These are phyloP conservation scores for Termitomyces sp. DNA, from an alignment of 768 basidiomycete genomes.

Conservation along the genomic window DNA sequence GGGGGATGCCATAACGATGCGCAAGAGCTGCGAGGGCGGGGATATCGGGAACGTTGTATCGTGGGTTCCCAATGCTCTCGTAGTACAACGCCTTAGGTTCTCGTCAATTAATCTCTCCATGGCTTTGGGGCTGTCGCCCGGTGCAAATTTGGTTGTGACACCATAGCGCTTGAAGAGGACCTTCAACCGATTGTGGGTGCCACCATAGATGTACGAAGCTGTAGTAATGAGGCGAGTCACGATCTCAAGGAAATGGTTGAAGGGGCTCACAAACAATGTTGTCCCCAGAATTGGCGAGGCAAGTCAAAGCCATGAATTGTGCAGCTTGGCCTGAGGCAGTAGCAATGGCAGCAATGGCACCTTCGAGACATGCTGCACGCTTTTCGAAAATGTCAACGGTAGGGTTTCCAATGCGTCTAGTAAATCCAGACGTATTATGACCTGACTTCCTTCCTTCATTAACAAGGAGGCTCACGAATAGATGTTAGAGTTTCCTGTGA, in stretches of 20 bases:
- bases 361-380: slow-evolving; percentile 61
- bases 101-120: slow-evolving; percentile 53
- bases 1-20: slow-evolving; percentile 52
- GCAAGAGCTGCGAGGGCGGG: slow-evolving; percentile 61
- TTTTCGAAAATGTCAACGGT: slow-evolving; percentile 56
- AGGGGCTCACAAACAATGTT: slow-evolving; percentile 58
- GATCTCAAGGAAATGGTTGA: not conserved
- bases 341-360: slow-evolving; percentile 58
- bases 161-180: slow-evolving; percentile 39
- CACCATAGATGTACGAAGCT: slow-evolving; percentile 22
- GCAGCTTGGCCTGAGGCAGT: slow-evolving; percentile 59
- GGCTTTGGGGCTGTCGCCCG: slow-evolving; percentile 39
- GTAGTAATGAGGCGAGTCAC: not conserved
- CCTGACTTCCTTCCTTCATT: not conserved
- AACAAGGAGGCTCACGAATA: not conserved
- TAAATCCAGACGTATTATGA: not conserved
- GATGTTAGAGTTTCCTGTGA: slow-evolving; percentile 7
- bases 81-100: slow-evolving; percentile 53
- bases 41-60: slow-evolving; percentile 47
- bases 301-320: slow-evolving; percentile 54
- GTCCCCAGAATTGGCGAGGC: slow-evolving; percentile 51
- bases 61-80: slow-evolving; percentile 63
- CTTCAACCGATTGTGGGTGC: slow-evolving; percentile 57
- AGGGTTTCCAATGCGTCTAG: slow-evolving; percentile 11
- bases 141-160: slow-evolving; percentile 51